Evolutionary conservation across 495 filamentous ascomycete genomes (phyloP).

Genomic region (Lepraria neglecta): DNA sequence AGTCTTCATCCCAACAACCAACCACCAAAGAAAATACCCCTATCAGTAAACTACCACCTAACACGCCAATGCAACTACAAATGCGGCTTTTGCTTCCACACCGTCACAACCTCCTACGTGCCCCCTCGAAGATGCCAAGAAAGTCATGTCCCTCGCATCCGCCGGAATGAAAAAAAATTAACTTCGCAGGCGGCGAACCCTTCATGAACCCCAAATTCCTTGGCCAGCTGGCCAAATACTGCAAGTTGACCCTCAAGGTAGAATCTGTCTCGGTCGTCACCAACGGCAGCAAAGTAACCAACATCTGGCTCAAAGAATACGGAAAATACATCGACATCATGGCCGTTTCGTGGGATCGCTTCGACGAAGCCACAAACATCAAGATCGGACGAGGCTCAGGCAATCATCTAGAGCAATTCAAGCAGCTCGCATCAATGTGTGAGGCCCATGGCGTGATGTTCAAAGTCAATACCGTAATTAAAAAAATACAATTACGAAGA

Average conservation of each 20-base stretch:
- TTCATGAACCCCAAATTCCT: constrained; percentile 49
- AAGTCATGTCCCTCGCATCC: constrained; percentile 39
- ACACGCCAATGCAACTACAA: constrained; percentile 47
- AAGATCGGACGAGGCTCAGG: constrained; percentile 47
- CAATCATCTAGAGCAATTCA: constrained; percentile 41
- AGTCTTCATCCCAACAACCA: not conserved
- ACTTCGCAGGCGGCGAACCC: constrained; percentile 56
- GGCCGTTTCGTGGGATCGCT: constrained; percentile 53
- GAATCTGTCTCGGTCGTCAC: constrained; percentile 49
- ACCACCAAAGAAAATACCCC: constrained; percentile 20
- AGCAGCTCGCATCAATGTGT: constrained; percentile 42
- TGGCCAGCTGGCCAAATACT: constrained; percentile 43
- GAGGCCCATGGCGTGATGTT: constrained; percentile 45
- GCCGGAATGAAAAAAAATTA: constrained; percentile 55
- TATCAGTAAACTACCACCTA: constrained; percentile 48
- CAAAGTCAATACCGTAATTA: constrained; percentile 56
- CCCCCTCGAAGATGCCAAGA: constrained; percentile 37
- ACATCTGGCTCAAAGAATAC: constrained; percentile 39
- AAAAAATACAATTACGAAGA: constrained; percentile 46
- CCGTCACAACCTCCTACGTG: constrained; percentile 42
- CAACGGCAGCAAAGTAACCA: constrained; percentile 47
- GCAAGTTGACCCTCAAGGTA: constrained; percentile 45
- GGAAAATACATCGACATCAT: constrained; percentile 48
- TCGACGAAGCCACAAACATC: constrained; percentile 48
- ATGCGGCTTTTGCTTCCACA: constrained; percentile 55